These are phyloP conservation scores for Hippophae rhamnoides DNA, from an alignment of 306 rosid genomes.

Conservation along the genomic window DNA sequence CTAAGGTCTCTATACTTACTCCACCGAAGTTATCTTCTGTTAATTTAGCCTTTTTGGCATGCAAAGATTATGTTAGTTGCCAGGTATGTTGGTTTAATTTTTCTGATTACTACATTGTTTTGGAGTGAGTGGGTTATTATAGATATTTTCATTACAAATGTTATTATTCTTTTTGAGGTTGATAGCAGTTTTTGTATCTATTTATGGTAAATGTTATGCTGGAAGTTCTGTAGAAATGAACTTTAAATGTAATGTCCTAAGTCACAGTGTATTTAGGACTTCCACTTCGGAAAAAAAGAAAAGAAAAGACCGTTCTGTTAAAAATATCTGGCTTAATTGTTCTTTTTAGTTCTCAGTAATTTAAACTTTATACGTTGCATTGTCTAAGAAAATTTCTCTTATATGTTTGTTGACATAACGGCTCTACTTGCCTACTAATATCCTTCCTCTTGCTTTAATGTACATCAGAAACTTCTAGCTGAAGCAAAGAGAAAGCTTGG, in stretches of 20 bases:
- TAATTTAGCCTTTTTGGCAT: constrained; percentile 78
- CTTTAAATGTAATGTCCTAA: background rate
- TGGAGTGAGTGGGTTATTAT: background rate
- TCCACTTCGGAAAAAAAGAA: no score
- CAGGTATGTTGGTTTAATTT: constrained; percentile 42
- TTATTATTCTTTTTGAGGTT: background rate
- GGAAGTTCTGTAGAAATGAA: background rate
- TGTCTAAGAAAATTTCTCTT: no score
- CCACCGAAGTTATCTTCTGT: constrained; percentile 78
- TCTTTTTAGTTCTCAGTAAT: no score
- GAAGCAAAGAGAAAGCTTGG: constrained; percentile 90
- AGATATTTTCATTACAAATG: background rate
- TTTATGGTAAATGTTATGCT: background rate
- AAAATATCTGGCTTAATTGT: no score
- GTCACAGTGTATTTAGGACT: background rate
- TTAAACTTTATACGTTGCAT: no score
- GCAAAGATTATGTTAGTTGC: constrained; percentile 70
- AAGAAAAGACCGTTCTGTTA: no score
- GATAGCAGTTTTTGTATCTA: background rate
- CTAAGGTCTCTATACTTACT: constrained; percentile 86
- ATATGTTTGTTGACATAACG: no score
- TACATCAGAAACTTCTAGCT: constrained; percentile 63
- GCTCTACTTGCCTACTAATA: no score
- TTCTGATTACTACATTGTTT: constrained; percentile 8
- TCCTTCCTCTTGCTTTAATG: constrained; percentile 17